Conservation (phyloP, 1,139 yeast species). For the Hansenula sp. region DNA sequence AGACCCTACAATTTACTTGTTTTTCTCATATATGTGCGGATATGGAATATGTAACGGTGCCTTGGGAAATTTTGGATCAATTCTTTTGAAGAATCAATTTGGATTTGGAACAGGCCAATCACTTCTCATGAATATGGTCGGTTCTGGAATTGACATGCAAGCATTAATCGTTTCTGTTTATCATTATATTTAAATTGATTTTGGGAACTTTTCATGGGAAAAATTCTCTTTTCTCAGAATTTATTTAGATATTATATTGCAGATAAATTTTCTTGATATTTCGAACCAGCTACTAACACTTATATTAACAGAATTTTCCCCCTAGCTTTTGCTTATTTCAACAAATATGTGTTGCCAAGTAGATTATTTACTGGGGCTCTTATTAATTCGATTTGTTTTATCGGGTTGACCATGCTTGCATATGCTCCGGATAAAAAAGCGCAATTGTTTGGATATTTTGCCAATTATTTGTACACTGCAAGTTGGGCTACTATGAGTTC, state of each 20-base stretch:
- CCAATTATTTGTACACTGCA: slow-evolving; percentile 8
- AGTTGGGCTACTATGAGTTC: slow-evolving; percentile 7
- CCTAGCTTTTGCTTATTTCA: slow-evolving; percentile 5
- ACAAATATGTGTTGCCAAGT: slow-evolving; percentile 4
- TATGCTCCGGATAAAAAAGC: slow-evolving; percentile 6
- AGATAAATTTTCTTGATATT: no score
- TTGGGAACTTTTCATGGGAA: no score
- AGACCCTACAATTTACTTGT: slow-evolving; percentile 41
- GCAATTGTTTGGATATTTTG: slow-evolving; percentile 1
- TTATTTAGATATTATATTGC: no score
- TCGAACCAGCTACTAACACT: no score
- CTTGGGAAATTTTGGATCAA: slow-evolving; percentile 24
- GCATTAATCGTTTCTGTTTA: no score
- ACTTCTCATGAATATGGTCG: slow-evolving; percentile 35
- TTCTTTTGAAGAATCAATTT: slow-evolving; percentile 32
- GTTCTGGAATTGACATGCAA: slow-evolving; percentile 22
- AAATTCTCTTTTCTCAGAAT: no score
- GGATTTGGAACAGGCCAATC: slow-evolving; percentile 33
- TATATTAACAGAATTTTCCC: no score
- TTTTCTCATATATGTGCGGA: slow-evolving; percentile 3
- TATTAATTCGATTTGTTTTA: slow-evolving; percentile 3
- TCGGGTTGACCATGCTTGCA: slow-evolving; percentile 9
- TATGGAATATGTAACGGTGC: slow-evolving; percentile 37
- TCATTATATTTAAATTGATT: no score
- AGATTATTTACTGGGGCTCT: slow-evolving; percentile 5